Evolutionary conservation across 2,329 filamentous ascomycete genomes (phyloP).

Genomic region (Davidsoniella virescens): DNA sequence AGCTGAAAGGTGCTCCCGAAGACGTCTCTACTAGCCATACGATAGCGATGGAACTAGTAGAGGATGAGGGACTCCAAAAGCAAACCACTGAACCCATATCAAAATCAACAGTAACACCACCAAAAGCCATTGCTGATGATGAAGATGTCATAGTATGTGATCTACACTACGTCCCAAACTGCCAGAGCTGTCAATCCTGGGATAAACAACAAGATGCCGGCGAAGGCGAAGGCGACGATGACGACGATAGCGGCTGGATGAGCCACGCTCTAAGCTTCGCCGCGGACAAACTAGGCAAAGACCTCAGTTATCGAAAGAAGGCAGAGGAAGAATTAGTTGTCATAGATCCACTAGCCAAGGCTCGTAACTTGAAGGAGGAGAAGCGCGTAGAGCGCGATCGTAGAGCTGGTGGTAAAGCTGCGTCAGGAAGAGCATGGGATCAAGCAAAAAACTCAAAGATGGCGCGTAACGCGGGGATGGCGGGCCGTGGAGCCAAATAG

Average conservation of each 20-base stretch:
- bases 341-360: conserved; percentile 79
- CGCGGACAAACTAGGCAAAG: conserved; percentile 80
- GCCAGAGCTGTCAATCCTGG: conserved; percentile 81
- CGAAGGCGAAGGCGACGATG: conserved; percentile 20
- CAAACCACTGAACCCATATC: no score
- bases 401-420: conserved; percentile 27
- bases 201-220: conserved; percentile 44
- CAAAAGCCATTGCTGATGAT: conserved; percentile 27
- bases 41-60: no score
- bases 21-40: neutral
- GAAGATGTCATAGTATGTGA: conserved; percentile 71
- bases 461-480: conserved; percentile 34
- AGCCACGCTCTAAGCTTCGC: conserved; percentile 70
- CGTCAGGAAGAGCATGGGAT: conserved; percentile 42
- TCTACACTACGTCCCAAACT: conserved; percentile 88
- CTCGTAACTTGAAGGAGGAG: conserved; percentile 52
- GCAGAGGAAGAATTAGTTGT: conserved; percentile 84
- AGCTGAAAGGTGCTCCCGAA: neutral
- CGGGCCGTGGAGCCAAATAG: conserved; percentile 40
- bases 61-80: no score
- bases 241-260: conserved; percentile 58
- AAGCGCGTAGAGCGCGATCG: conserved; percentile 43
- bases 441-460: conserved; percentile 39
- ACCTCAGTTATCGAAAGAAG: conserved; percentile 76
- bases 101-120: neutral